Evolutionary conservation across 2,329 filamentous ascomycete genomes (phyloP), one percentile per base, ranked within the genome.

Genomic region (Trichoderma semiorbis): DNA sequence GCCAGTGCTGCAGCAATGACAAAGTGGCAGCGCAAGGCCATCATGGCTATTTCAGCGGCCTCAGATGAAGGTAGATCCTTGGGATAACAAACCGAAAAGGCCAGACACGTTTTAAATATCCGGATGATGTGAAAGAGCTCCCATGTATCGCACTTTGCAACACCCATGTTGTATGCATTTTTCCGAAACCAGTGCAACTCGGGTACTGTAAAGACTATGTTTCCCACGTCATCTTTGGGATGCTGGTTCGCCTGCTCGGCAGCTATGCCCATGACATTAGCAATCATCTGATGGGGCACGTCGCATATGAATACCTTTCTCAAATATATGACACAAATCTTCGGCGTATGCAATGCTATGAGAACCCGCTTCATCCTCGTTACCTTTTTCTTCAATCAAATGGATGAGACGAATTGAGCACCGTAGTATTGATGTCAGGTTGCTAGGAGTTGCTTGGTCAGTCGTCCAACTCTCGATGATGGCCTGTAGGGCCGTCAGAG

Each of bases 111-210:
- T 5, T 78, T 79, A 62, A 91, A 81, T 28, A 97, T 84, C 4
- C 87, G 83, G 4, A 90, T 78, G 0, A 91, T 83, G 63, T 85
- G 80, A 7, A 79, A 78, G 1, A 90, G 84, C 28, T 86, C 79
- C 85, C 91, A 91, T 1, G 72, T 74, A 3, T 87, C 83, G 2
- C 85, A 84, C 74, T 91, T 84, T 73, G 90, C 89, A 5, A 95
- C 80, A 0, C 90, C 91, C 7, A 94, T 79, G 75, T 96, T 97
- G 83, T 97, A 97, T 1, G 92, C 87, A 74, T 93, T 95, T 74
- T 91, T 91, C 47, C 91, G 91, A 78, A 97, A 95, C 94, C 94
- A 97, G 75, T 95, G 87, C 4, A 97, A 84, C 76, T 97, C 94
- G 3, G 84, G 79, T 0, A 85, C 72, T 0, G 86, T 88, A 77